phyloP scores from a whole-genome alignment of 495 filamentous ascomycete species.

The Clohesyomyces aquaticus region DNA sequence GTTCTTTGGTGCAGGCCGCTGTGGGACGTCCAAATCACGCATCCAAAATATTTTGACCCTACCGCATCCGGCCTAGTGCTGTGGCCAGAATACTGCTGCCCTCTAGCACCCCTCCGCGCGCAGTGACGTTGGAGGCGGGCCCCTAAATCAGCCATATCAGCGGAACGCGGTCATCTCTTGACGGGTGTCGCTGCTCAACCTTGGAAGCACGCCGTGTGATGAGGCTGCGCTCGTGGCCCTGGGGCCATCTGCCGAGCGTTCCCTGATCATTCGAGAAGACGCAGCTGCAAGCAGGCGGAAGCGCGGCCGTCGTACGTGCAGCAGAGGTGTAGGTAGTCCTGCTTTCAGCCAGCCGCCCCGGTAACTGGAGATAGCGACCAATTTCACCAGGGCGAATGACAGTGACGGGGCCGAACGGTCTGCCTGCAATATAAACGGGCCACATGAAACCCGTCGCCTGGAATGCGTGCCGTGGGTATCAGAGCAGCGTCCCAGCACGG shows the following conservation, averaged over 20 bases:
- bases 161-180: background rate
- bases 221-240: background rate
- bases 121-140: constrained; percentile 5
- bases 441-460: constrained; percentile 28
- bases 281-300: constrained; percentile 10
- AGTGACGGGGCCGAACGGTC: constrained; percentile 8
- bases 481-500: constrained; percentile 6
- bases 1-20: no score
- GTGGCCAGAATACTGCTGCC: background rate
- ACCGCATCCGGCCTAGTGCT: background rate
- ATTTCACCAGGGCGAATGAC: constrained; percentile 22
- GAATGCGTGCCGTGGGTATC: constrained; percentile 23
- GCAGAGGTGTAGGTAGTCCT: background rate
- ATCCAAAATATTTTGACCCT: constrained; percentile 5
- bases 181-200: background rate
- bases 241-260: constrained; percentile 1
- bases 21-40: background rate
- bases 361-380: background rate
- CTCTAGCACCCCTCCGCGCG: background rate
- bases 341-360: constrained; percentile 19
- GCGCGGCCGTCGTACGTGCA: background rate
- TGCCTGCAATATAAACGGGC: constrained; percentile 28
- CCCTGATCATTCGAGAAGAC: background rate
- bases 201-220: background rate
- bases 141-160: constrained; percentile 1